These are phyloP conservation scores for Pythium sukuiense DNA, from an alignment of 352 stramenopile species.

Conservation along the genomic window DNA sequence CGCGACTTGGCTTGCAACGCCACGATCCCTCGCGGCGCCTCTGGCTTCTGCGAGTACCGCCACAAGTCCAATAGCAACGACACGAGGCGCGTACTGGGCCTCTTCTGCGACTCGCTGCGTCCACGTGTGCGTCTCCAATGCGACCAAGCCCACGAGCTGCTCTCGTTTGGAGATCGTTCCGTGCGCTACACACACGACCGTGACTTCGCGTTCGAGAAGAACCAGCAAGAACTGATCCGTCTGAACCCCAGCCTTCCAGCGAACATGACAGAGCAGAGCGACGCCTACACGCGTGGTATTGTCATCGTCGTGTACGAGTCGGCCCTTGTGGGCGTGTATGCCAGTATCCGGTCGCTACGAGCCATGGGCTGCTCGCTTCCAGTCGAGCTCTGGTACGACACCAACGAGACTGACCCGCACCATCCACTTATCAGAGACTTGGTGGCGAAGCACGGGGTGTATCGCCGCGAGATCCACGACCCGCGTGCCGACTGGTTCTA, in stretches of 20 bases:
- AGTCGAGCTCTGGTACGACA: constrained; percentile 72
- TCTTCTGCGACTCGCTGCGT: constrained; percentile 25
- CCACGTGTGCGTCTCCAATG: constrained; percentile 15
- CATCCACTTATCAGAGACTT: constrained; percentile 50
- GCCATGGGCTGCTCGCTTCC: constrained; percentile 47
- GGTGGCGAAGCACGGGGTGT: constrained; percentile 36
- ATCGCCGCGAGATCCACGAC: constrained; percentile 62
- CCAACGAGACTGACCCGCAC: constrained; percentile 39
- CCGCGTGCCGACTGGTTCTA: constrained; percentile 50
- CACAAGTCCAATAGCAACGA: constrained; percentile 15
- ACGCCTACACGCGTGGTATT: constrained; percentile 41
- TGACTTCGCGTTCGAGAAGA: constrained; percentile 32
- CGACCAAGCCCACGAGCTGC: constrained; percentile 27
- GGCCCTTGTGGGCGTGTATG: constrained; percentile 46
- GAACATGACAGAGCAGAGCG: constrained; percentile 4
- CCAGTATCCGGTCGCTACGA: constrained; percentile 44
- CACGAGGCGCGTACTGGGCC: constrained; percentile 19
- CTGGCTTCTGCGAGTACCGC: constrained; percentile 25
- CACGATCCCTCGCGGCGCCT: constrained; percentile 20
- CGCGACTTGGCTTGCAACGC: constrained; percentile 43
- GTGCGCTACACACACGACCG: constrained; percentile 43
- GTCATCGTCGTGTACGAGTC: constrained; percentile 26
- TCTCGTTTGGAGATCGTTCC: constrained; percentile 37
- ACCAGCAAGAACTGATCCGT: constrained; percentile 20
- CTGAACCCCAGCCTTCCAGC: constrained; percentile 15